Evolutionary conservation across 106 monocot genomes (phyloP).

Genomic region (Apostasia shenzhenica): DNA sequence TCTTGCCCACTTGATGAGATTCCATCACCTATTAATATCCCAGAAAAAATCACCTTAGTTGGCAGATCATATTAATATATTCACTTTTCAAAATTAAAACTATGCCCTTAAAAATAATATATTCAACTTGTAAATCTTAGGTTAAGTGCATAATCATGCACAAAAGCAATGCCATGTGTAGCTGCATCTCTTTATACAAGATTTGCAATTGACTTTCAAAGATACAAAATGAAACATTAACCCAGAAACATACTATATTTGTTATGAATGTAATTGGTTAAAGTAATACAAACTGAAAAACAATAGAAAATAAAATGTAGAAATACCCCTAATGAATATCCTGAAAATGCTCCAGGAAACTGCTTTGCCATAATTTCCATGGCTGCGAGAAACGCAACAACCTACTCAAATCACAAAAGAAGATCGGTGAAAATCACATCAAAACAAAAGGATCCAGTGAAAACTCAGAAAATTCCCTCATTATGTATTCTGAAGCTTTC

Average conservation of each 20-base stretch:
- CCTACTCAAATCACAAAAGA: conserved; percentile 30
- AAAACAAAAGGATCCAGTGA: neutral
- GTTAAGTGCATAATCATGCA: too few relatives aligned
- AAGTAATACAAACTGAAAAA: neutral
- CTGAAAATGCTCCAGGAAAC: conserved; percentile 86
- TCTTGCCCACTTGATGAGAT: conserved; percentile 85
- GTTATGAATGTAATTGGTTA: neutral
- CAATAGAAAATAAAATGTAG: neutral
- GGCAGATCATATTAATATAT: too few relatives aligned
- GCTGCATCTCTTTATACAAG: too few relatives aligned
- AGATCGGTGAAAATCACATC: neutral
- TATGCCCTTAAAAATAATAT: too few relatives aligned
- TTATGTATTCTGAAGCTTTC: neutral
- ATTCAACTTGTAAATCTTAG: too few relatives aligned
- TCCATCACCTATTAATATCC: conserved; percentile 63
- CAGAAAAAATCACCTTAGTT: neutral
- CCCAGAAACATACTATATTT: too few relatives aligned
- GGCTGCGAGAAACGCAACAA: conserved; percentile 94
- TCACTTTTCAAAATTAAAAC: too few relatives aligned
- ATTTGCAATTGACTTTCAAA: too few relatives aligned
- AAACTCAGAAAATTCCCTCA: neutral
- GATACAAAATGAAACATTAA: too few relatives aligned
- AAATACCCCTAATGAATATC: conserved; percentile 63
- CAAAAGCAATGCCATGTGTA: too few relatives aligned
- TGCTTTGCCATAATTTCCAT: conserved; percentile 95